These are phyloP conservation scores for Vaccinium macrocarpon DNA, from an alignment of 148 eudicot species.

Conservation along the genomic window DNA sequence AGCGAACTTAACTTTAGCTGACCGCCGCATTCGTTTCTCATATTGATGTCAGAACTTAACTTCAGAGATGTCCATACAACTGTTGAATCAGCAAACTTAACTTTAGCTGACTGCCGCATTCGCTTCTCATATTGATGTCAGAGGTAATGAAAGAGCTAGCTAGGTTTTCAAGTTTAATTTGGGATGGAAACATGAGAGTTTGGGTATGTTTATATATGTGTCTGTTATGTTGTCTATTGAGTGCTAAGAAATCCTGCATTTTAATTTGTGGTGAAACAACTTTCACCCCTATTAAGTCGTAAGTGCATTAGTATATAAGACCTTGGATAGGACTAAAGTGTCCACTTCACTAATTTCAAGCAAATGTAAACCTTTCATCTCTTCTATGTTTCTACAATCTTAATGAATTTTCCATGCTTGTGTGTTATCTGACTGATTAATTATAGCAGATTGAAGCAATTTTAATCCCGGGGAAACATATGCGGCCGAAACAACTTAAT, in stretches of 20 bases:
- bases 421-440: background rate
- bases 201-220: too few relatives aligned
- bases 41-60: too few relatives aligned
- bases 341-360: background rate
- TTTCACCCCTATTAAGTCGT: background rate
- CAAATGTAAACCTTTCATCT: slow-evolving; percentile 5
- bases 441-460: background rate
- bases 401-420: background rate
- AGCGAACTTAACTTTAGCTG: too few relatives aligned
- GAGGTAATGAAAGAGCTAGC: background rate
- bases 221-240: too few relatives aligned
- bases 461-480: background rate
- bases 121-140: background rate
- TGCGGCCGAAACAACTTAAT: background rate
- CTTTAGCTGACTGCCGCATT: background rate
- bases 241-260: too few relatives aligned
- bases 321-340: background rate
- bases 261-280: too few relatives aligned
- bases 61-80: background rate
- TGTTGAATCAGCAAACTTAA: background rate
- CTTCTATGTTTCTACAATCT: background rate
- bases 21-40: too few relatives aligned
- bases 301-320: background rate
- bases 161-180: background rate
- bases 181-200: background rate